Base-by-base conservation (phyloP, 2,329 filamentous ascomycete genomes). In the Claviceps sp. region DNA sequence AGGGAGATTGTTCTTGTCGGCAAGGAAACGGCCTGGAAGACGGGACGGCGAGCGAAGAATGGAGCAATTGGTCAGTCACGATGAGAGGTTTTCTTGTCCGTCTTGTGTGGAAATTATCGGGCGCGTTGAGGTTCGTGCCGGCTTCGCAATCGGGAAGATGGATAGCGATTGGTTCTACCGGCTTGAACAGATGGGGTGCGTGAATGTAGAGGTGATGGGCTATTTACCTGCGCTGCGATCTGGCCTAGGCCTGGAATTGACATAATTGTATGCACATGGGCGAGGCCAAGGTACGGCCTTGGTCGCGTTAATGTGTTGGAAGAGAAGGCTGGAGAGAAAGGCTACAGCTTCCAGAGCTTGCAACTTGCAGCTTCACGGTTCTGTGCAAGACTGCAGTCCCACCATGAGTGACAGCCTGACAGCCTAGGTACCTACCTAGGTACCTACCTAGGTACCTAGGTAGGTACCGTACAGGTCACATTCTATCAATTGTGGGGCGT, bases 211-310 rank as follows among this genome's bases (percentile, higher is more conserved):
- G n/a, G 9, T 17, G 29, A 8, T 17, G 8, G 8, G 17, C 17
- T n/a, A 22, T 2, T 36, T 67, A 82, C 80, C 61, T 79, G 71
- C 55, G 76, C 72, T 54, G 79, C 77, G 50, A 83, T 79, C 63
- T 86, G 80, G 59, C 84, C 84, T 66, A 88, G 70, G 61, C 84
- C 84, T 59, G 84, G 84, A 64, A 88, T 84, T 60, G 83, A 86
- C 84, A 87, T 87, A 58, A 49, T 55, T 53, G 53, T 45, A 34
- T 54, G 62, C 66, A 66, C 66, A 67, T 67, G 51, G 57, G 64
- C 58, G 40, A 37, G 45, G 46, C 40, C 39, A 45, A 34, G 40
- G 20, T 43, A 22, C 29, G 37, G 47, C 29, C 40, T 11, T n/a
- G 23, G 43, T 29, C 34, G 42, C 23, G 43, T 39, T 45, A 47